phyloP scores from a whole-genome alignment of 1,139 yeast genomes.

The Sugiyamaella paludigena region DNA sequence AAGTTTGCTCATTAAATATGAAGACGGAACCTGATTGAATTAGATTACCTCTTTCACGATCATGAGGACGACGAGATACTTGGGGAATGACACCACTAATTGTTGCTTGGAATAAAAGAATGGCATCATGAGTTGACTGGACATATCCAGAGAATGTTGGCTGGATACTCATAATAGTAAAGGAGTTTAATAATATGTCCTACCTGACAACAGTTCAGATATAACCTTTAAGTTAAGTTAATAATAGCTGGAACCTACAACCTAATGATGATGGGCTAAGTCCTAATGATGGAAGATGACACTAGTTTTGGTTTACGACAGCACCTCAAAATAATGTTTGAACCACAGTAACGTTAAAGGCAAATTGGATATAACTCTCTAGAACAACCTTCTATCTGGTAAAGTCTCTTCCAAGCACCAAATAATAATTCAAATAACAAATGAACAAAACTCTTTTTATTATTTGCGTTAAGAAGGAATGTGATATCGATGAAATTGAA shows the following conservation, averaged over 20 bases:
- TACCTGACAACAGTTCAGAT: not conserved
- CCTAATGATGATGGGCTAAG: not conserved
- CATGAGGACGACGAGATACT: conserved; percentile 81
- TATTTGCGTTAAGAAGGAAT: no score
- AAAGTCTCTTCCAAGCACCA: no score
- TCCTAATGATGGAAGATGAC: not conserved
- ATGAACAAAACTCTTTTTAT: no score
- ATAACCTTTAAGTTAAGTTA: not conserved
- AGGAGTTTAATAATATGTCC: not conserved
- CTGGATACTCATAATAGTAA: conserved; percentile 29
- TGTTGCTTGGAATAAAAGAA: conserved; percentile 76
- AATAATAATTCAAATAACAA: no score
- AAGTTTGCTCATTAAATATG: conserved; percentile 76
- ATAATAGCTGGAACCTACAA: not conserved
- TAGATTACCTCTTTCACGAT: conserved; percentile 63
- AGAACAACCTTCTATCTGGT: no score
- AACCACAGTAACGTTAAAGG: no score
- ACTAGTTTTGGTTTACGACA: not conserved
- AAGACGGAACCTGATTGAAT: conserved; percentile 79
- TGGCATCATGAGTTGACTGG: conserved; percentile 78
- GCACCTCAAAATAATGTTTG: not conserved
- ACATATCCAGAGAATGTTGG: conserved; percentile 80
- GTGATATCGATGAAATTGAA: no score
- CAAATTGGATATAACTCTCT: not conserved
- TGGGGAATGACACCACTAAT: conserved; percentile 58